phyloP scores from a whole-genome alignment of 768 basidiomycete species.

The Naematelia encephala region DNA sequence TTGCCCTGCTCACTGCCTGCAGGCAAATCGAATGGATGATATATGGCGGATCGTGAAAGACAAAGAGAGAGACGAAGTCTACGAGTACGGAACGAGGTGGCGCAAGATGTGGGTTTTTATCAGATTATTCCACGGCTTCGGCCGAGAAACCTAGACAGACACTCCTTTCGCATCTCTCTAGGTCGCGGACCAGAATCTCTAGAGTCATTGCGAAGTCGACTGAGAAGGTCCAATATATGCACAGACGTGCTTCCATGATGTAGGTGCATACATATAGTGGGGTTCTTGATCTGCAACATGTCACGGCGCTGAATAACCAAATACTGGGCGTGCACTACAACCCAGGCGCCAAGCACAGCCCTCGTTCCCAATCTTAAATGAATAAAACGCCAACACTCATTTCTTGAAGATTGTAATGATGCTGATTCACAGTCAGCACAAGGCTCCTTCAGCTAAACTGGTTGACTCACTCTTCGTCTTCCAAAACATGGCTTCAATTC shows the following conservation, averaged over 20 bases:
- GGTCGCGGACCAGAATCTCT: too few relatives aligned
- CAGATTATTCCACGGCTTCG: background rate
- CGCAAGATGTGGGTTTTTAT: background rate
- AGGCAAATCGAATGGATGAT: too few relatives aligned
- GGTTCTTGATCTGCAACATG: background rate
- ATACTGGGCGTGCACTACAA: background rate
- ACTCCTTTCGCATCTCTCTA: background rate
- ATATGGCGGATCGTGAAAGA: too few relatives aligned
- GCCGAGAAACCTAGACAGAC: background rate
- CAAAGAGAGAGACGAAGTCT: too few relatives aligned
- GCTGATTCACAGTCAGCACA: constrained; percentile 16
- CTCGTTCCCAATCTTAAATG: background rate
- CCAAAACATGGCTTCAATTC: constrained; percentile 42
- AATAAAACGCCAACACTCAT: too few relatives aligned
- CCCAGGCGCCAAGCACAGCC: background rate
- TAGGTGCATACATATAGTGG: background rate
- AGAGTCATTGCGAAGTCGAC: background rate
- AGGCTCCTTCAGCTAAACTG: background rate
- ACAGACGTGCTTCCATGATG: background rate
- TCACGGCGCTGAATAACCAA: background rate
- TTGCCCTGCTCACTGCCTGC: too few relatives aligned
- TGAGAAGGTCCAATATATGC: too few relatives aligned
- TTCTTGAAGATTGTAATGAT: constrained; percentile 51
- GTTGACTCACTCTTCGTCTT: constrained; percentile 47
- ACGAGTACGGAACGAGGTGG: background rate